These are phyloP conservation scores for Pseudonitzschia multistriata DNA, from an alignment of 108 stramenopile species.

Conservation along the genomic window DNA sequence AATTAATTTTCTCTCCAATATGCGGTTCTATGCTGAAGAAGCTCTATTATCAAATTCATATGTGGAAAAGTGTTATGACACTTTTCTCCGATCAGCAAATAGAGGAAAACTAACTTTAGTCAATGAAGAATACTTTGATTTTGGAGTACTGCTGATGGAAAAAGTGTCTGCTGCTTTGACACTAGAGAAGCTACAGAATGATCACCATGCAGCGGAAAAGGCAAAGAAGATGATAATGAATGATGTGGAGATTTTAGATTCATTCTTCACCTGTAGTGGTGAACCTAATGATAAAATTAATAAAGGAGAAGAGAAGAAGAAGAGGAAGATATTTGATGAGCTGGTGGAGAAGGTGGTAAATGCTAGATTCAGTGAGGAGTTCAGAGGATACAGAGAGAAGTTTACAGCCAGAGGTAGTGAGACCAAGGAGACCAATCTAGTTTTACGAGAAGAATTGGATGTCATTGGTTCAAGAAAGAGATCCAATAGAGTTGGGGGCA, in stretches of 20 bases:
- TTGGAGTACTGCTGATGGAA: neutral
- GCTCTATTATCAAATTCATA: neutral
- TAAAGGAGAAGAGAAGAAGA: neutral
- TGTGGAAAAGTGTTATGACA: slow-evolving; percentile 2
- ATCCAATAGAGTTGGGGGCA: too few species aligned
- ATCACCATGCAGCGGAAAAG: neutral
- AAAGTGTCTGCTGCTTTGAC: neutral
- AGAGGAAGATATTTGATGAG: neutral
- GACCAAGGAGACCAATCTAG: neutral
- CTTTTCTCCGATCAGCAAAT: neutral
- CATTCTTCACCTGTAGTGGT: neutral
- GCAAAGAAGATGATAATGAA: neutral
- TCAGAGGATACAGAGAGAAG: neutral
- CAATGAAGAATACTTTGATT: slow-evolving; percentile 3
- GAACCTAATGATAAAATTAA: neutral
- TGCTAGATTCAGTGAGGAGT: too few species aligned
- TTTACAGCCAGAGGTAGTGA: neutral
- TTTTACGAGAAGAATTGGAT: neutral
- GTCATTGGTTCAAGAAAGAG: too few species aligned
- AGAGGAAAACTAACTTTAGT: neutral
- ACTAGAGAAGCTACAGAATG: neutral
- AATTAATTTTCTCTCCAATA: neutral
- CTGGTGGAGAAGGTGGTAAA: neutral
- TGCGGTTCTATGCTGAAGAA: neutral
- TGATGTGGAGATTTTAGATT: neutral